phyloP scores from a whole-genome alignment of 805 yeast genomes.

The Naumovozyma castellii region DNA sequence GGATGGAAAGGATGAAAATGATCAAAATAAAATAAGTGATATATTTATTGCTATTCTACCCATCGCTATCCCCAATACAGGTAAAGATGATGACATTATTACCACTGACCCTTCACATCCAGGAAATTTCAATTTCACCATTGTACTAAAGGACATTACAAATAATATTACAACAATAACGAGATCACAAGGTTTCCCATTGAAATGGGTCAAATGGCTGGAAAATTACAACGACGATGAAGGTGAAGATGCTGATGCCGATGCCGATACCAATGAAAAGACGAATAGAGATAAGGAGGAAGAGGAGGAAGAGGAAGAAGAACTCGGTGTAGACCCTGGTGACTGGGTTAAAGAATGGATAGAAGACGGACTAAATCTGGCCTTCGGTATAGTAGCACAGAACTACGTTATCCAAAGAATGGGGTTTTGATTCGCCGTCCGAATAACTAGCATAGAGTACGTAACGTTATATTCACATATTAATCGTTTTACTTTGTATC shows the following conservation, averaged over 20 bases:
- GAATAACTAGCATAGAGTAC: not conserved
- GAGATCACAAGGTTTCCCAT: constrained; percentile 83
- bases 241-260: constrained; percentile 9
- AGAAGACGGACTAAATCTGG: constrained; percentile 64
- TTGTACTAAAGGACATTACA: constrained; percentile 67
- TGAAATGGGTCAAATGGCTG: constrained; percentile 92
- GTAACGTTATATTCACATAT: not conserved
- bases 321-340: constrained; percentile 61
- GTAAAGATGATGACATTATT: constrained; percentile 18
- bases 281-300: constrained; percentile 12
- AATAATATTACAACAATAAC: constrained; percentile 66
- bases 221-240: constrained; percentile 11
- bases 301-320: constrained; percentile 25
- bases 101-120: constrained; percentile 33
- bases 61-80: constrained; percentile 28
- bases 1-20: constrained; percentile 4
- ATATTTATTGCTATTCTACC: constrained; percentile 67
- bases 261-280: constrained; percentile 5
- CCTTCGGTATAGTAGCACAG: constrained; percentile 84
- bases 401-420: constrained; percentile 83
- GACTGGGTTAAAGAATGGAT: constrained; percentile 79
- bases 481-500: constrained; percentile 1
- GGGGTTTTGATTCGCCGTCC: constrained; percentile 22
- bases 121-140: constrained; percentile 62
- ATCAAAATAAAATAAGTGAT: constrained; percentile 37